Evolutionary conservation across 129 eudicot genomes (phyloP).

Genomic region (Chrysanthemum makinoi): DNA sequence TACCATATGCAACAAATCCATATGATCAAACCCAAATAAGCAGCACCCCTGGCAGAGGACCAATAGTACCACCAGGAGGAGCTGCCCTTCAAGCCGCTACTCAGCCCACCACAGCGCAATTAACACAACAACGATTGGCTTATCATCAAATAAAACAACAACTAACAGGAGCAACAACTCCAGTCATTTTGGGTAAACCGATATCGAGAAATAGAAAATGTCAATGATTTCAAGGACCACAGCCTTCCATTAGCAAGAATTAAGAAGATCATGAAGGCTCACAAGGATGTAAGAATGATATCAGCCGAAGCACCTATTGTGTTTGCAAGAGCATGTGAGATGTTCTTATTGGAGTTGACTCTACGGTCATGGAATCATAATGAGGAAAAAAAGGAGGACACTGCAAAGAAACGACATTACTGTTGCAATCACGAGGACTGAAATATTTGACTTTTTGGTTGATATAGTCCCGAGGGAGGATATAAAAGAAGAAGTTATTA

Average conservation of each 20-base stretch:
- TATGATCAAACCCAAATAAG: conserved; percentile 51
- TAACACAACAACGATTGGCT: conserved; percentile 62
- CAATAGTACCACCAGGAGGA: conserved; percentile 44
- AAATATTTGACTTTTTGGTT: conserved; percentile 64
- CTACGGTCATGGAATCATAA: conserved; percentile 77
- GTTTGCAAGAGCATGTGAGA: conserved; percentile 75
- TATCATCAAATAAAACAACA: conserved; percentile 62
- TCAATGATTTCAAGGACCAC: conserved; percentile 73
- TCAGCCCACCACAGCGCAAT: conserved; percentile 45
- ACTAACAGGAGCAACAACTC: conserved; percentile 57
- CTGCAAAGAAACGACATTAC: conserved; percentile 72
- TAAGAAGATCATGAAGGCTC: conserved; percentile 89
- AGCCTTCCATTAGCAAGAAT: conserved; percentile 87
- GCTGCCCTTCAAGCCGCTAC: conserved; percentile 36
- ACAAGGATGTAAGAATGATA: conserved; percentile 80
- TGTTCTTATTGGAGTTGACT: conserved; percentile 79
- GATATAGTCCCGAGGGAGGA: conserved; percentile 75
- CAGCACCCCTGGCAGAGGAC: conserved; percentile 41
- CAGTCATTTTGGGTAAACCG: conserved; percentile 69
- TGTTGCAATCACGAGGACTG: conserved; percentile 76
- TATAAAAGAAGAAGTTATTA: conserved; percentile 58
- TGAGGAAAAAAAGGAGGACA: conserved; percentile 74
- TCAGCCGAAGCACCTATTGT: conserved; percentile 81
- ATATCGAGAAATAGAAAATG: conserved; percentile 60
- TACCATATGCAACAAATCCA: conserved; percentile 46